These are phyloP conservation scores for Lagenidium sp. DNA, from an alignment of 352 stramenopile species.

Conservation along the genomic window DNA sequence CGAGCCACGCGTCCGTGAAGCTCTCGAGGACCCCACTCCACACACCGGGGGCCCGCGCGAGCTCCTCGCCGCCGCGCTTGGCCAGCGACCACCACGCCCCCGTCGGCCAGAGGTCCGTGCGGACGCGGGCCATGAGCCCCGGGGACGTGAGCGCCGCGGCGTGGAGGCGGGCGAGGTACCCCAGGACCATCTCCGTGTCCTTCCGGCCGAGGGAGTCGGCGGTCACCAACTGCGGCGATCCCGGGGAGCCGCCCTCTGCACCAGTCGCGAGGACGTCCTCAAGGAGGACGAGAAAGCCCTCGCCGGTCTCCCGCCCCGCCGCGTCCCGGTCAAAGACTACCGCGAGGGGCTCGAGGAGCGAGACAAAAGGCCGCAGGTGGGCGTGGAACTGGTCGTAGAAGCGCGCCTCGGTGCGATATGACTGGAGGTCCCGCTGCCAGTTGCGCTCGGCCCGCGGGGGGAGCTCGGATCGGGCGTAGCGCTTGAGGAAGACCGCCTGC, in stretches of 20 bases:
- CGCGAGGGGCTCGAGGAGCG: constrained; percentile 32
- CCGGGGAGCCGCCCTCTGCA: not conserved
- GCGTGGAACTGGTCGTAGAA: constrained; percentile 25
- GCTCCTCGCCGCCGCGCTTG: constrained; percentile 38
- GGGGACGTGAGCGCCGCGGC: constrained; percentile 18
- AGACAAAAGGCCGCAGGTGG: constrained; percentile 13
- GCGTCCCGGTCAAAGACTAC: constrained; percentile 20
- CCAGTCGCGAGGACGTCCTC: constrained; percentile 20
- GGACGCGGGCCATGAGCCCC: constrained; percentile 16
- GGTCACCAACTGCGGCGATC: constrained; percentile 12
- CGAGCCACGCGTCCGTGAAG: constrained; percentile 15
- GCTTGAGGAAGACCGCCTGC: constrained; percentile 52
- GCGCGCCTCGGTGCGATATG: constrained; percentile 43
- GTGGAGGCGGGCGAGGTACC: constrained; percentile 43
- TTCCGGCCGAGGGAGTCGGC: constrained; percentile 22
- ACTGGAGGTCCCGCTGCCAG: constrained; percentile 49
- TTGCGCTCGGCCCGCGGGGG: constrained; percentile 23
- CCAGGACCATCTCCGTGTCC: constrained; percentile 30
- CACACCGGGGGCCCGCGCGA: constrained; percentile 23
- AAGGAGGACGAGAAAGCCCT: constrained; percentile 48
- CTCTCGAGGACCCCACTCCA: constrained; percentile 27
- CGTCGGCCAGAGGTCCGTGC: constrained; percentile 24
- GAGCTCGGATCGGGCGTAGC: constrained; percentile 45
- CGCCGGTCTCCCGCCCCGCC: constrained; percentile 6
- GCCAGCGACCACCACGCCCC: constrained; percentile 51